Percentiles rank a stretch among this genome's conserved stretches.
These are phyloP conservation scores for Sanghuangporus weigelae DNA, from an alignment of 1,284 basidiomycete genomes.

Conservation along the genomic window DNA sequence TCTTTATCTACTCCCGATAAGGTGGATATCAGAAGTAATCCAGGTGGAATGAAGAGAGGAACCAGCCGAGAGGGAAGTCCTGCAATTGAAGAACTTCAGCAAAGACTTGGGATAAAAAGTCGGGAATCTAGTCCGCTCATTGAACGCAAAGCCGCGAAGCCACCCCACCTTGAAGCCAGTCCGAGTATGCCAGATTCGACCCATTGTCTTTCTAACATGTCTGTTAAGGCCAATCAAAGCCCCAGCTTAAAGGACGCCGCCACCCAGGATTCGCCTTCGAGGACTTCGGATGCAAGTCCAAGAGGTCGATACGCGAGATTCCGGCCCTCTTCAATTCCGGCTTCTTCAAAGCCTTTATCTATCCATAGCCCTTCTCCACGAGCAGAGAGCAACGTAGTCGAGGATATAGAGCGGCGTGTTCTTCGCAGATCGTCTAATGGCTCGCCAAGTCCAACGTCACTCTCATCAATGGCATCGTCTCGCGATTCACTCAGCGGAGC, in stretches of 20 bases:
- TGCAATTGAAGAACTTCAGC: constrained; percentile 51
- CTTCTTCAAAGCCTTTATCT: neutral
- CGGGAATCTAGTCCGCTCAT: constrained; percentile 52
- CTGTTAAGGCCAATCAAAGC: neutral
- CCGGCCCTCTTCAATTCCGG: neutral
- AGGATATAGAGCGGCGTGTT: constrained; percentile 11
- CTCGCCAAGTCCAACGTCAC: constrained; percentile 6
- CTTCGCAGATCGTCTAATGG: constrained; percentile 1
- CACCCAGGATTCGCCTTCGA: neutral
- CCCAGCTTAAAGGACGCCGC: neutral
- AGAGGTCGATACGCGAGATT: constrained; percentile 16
- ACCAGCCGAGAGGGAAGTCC: constrained; percentile 46
- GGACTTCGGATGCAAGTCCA: constrained; percentile 7
- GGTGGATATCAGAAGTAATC: constrained; percentile 29
- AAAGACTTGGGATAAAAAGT: constrained; percentile 50
- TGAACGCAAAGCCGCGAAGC: neutral
- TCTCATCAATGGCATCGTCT: constrained; percentile 8
- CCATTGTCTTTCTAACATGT: constrained; percentile 7
- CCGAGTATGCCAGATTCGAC: constrained; percentile 5
- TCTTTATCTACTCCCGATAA: constrained; percentile 30
- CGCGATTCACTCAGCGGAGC: constrained; percentile 26
- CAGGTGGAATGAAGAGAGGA: constrained; percentile 33
- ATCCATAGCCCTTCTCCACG: constrained; percentile 11
- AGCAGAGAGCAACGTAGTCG: constrained; percentile 5
- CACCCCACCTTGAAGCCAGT: neutral